Base-by-base conservation (phyloP, 176 grass and related monocot species). In the Bromus sterilis region DNA sequence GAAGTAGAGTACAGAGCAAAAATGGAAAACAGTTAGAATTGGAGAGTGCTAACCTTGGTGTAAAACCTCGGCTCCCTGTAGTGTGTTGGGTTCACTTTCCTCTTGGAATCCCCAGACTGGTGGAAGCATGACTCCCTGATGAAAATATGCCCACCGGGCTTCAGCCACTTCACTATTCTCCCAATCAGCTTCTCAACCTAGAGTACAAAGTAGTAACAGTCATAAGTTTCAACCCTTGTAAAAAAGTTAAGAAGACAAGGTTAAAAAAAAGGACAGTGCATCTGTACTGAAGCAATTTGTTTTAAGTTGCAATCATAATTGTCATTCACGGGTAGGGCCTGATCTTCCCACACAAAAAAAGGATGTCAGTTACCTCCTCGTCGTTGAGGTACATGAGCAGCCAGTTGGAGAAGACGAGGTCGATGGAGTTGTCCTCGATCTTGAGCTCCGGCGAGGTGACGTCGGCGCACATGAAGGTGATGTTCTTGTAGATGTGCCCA, bases 361-460 rank as follows among this genome's bases (percentile, higher is more conserved):
- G n/a, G n/a, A n/a, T n/a, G n/a, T n/a, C n/a, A 91, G 32, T 77
- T 90, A 99, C 97, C 97, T 99, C 97, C 76, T 88, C 79, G 88
- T 99, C 97, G 24, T 91, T 91, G 77, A 95, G 93, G 85, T 99
- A 95, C 93, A 99, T 99, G 43, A 99, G 68, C 26, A 99, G 73
- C 93, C 93, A 99, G 83, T 99, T 99, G 66, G 97, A 99, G 76
- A 99, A 99, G 74, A 99, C 91, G 20, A 99, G 77, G 89, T 99
- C 97, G 35, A 99, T 61, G 29, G 89, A 99, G 58, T 93, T 90
- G 67, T 75, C 89, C 78, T 93, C 85, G 67, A 99, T 90, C 69
- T 56, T 75, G 77, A 99, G 83, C 29, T 90, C 74, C 32, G 87
- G 69, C 82, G 93, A 91, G 11, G 91, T 93, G n/a, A 99, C 93